These are phyloP conservation scores for Claviceps arundinis DNA, from an alignment of 2,329 filamentous ascomycete species.

Conservation along the genomic window DNA sequence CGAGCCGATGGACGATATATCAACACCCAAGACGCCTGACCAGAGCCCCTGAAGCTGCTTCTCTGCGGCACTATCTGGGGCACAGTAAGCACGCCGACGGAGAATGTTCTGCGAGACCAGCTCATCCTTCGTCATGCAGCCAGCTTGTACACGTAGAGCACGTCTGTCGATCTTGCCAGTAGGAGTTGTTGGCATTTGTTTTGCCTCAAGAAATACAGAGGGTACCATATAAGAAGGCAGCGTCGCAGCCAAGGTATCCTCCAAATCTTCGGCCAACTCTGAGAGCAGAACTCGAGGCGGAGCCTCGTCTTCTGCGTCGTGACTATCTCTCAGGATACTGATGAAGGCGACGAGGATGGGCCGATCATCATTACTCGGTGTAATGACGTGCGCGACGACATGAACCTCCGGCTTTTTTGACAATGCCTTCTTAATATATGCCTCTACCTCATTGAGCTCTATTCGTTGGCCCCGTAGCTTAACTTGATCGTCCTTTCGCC, in stretches of 20 bases:
- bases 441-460: conserved; percentile 11
- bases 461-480: conserved; percentile 15
- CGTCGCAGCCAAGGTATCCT: background rate
- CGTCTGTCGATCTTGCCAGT: background rate
- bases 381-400: background rate
- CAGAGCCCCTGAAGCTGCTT: background rate
- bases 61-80: background rate
- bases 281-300: background rate
- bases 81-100: background rate
- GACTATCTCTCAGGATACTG: background rate
- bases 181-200: background rate
- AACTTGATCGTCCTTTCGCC: conserved; percentile 12
- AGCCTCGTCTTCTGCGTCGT: background rate
- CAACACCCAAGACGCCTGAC: conserved; percentile 24
- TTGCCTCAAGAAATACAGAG: background rate
- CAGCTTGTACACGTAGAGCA: background rate
- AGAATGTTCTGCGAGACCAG: background rate
- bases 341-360: background rate
- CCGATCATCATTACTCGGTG: background rate
- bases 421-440: background rate
- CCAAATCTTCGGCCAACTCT: background rate
- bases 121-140: background rate
- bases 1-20: background rate
- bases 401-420: background rate
- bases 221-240: background rate